Conservation (phyloP, 2,329 filamentous ascomycete species). For the Clarireedia homoeocarpa region DNA sequence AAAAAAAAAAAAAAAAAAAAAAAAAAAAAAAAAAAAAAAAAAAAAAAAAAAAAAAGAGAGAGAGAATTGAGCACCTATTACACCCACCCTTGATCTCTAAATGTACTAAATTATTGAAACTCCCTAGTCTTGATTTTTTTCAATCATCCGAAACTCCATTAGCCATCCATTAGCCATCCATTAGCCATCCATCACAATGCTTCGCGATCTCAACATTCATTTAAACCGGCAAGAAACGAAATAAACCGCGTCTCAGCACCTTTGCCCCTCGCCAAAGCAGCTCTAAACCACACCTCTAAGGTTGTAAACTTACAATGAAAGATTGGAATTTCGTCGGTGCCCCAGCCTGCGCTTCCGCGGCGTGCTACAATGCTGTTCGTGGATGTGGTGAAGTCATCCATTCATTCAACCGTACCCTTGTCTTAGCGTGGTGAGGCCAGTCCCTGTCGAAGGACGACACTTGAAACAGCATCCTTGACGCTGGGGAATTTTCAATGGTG, state of each 20-base stretch:
- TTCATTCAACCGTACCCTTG: neutral
- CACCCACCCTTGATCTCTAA: no score
- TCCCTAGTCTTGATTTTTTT: no score
- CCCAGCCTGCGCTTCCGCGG: neutral
- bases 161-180: no score
- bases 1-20: no score
- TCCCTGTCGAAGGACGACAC: neutral
- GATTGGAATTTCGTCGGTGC: neutral
- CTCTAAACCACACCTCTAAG: neutral
- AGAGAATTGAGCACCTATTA: no score
- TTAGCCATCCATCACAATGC: no score
- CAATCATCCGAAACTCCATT: no score
- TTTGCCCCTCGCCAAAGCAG: neutral
- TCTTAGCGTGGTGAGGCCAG: neutral
- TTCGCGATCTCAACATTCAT: neutral
- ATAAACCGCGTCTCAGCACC: neutral
- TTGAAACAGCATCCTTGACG: slow-evolving; percentile 6
- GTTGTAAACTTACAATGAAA: slow-evolving; percentile 1
- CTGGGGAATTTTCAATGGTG: neutral
- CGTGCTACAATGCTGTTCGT: slow-evolving; percentile 1
- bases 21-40: no score
- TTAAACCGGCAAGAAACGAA: neutral
- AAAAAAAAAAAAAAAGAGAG: no score
- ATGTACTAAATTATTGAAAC: no score
- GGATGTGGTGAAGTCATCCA: slow-evolving; percentile 5